Percentiles rank a stretch among this genome's conserved stretches.
Conservation (phyloP, 805 yeast species). For the Starmera caribaea region DNA sequence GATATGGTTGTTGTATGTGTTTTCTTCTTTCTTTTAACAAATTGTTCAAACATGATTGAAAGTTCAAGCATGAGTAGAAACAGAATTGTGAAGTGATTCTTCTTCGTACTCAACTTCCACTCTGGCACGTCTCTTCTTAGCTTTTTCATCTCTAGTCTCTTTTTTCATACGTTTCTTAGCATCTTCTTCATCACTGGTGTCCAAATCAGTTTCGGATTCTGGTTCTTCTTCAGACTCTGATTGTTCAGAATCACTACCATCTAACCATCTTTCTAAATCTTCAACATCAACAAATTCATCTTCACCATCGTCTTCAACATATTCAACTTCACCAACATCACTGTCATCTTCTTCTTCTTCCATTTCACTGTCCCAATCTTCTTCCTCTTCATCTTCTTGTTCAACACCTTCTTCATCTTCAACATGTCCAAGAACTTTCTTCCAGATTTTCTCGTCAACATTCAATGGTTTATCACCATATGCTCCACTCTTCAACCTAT, state of each 20-base stretch:
- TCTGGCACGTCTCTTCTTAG: constrained; percentile 52
- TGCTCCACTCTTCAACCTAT: constrained; percentile 93
- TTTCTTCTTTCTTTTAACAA: too few species aligned
- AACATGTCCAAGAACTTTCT: constrained; percentile 78
- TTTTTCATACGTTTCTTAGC: constrained; percentile 28
- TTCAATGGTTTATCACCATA: constrained; percentile 97
- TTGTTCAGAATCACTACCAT: constrained; percentile 35
- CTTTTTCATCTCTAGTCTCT: constrained; percentile 28
- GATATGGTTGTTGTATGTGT: too few species aligned
- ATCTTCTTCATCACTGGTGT: constrained; percentile 27
- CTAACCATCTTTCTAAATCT: constrained; percentile 86
- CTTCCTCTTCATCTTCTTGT: constrained; percentile 37
- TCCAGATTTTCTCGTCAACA: constrained; percentile 94
- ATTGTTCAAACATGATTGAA: too few species aligned
- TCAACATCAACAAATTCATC: constrained; percentile 91
- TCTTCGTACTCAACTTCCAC: constrained; percentile 82
- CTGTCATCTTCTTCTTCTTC: constrained; percentile 40
- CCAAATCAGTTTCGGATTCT: constrained; percentile 21
- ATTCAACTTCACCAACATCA: constrained; percentile 74
- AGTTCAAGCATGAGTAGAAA: constrained; percentile 3
- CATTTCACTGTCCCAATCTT: constrained; percentile 38
- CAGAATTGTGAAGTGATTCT: constrained; percentile 33
- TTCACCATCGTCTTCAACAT: constrained; percentile 83
- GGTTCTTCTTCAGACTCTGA: constrained; percentile 21
- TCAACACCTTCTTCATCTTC: constrained; percentile 55